Percentiles rank a stretch among this genome's conserved stretches.
Evolutionary conservation across 176 grass and related monocot species (phyloP).

Genomic region (Aechmea fasciata): DNA sequence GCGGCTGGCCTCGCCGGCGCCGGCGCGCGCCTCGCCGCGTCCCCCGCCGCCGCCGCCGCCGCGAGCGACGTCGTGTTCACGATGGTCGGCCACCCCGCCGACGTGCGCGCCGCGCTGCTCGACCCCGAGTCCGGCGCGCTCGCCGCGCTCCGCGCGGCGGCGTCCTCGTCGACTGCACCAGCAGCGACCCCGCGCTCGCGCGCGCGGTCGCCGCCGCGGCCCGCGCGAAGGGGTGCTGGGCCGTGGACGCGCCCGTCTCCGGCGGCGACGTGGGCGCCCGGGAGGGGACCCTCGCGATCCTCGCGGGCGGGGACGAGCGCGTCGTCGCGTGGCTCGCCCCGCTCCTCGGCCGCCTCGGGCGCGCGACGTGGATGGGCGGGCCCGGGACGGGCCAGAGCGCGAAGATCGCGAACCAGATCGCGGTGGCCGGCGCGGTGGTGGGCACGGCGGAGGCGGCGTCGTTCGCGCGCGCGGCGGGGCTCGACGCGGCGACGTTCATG

Average conservation of each 20-base stretch:
- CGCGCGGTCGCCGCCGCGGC: constrained; percentile 34
- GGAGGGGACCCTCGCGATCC: constrained; percentile 58
- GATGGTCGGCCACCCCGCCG: constrained; percentile 60
- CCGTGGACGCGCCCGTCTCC: constrained; percentile 62
- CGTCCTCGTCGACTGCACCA: constrained; percentile 69
- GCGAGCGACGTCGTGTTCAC: constrained; percentile 64
- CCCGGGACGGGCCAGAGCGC: constrained; percentile 66
- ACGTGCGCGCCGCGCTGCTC: constrained; percentile 49
- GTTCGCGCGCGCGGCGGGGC: constrained; percentile 36
- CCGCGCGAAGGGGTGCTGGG: constrained; percentile 23
- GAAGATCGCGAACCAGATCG: constrained; percentile 88
- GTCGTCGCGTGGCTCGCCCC: constrained; percentile 59
- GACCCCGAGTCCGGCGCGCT: constrained; percentile 34
- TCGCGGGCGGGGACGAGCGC: constrained; percentile 52
- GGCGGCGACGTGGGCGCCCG: constrained; percentile 62
- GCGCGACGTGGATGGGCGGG: constrained; percentile 60
- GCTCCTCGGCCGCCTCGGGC: constrained; percentile 44
- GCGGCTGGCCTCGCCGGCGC: constrained; percentile 25
- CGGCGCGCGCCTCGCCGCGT: constrained; percentile 34
- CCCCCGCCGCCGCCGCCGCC: constrained; percentile 38
- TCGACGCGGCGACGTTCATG: constrained; percentile 42
- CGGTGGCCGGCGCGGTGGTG: constrained; percentile 38
- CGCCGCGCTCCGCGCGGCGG: constrained; percentile 28
- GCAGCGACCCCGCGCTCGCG: constrained; percentile 49
- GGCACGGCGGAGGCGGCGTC: constrained; percentile 50